These are phyloP conservation scores for Penicillium janthinellum DNA, from an alignment of 2,329 filamentous ascomycete genomes.

Conservation along the genomic window DNA sequence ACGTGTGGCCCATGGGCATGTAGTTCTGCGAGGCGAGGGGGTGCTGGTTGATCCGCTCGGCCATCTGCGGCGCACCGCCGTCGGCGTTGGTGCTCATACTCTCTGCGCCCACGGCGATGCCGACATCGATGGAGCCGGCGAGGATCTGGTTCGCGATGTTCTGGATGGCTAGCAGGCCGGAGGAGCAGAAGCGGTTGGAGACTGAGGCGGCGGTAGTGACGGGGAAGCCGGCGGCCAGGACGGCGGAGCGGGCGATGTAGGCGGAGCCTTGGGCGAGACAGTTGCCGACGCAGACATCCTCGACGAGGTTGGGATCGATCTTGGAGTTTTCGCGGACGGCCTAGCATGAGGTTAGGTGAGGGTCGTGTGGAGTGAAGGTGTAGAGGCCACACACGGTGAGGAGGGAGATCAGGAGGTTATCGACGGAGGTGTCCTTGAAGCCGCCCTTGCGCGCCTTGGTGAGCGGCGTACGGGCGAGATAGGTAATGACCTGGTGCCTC, in stretches of 20 bases:
- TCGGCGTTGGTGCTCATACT: conserved; percentile 90
- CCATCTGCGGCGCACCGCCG: conserved; percentile 78
- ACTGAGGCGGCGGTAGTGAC: conserved; percentile 75
- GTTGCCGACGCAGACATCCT: conserved; percentile 86
- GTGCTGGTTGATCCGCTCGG: conserved; percentile 72
- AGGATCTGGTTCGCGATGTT: conserved; percentile 92
- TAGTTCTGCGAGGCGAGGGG: conserved; percentile 84
- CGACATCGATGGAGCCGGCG: conserved; percentile 85
- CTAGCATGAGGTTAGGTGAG: conserved; percentile 32
- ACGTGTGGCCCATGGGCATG: conserved; percentile 88
- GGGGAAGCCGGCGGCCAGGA: conserved; percentile 83
- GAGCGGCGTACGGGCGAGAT: conserved; percentile 42
- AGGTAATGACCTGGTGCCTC: conserved; percentile 41
- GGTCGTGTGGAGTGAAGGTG: background rate
- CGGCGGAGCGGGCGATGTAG: conserved; percentile 85
- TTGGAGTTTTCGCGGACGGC: conserved; percentile 77
- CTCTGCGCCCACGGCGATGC: conserved; percentile 87
- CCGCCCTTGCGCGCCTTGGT: conserved; percentile 45
- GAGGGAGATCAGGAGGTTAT: conserved; percentile 41
- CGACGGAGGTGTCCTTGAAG: conserved; percentile 42
- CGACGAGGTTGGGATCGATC: conserved; percentile 81
- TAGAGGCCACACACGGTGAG: conserved; percentile 34
- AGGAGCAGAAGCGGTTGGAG: conserved; percentile 89
- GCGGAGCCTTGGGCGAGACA: conserved; percentile 86
- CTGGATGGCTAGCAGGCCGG: conserved; percentile 82